These are phyloP conservation scores for Aegilops bicornis DNA, from an alignment of 176 grass and related monocot species.

Conservation along the genomic window DNA sequence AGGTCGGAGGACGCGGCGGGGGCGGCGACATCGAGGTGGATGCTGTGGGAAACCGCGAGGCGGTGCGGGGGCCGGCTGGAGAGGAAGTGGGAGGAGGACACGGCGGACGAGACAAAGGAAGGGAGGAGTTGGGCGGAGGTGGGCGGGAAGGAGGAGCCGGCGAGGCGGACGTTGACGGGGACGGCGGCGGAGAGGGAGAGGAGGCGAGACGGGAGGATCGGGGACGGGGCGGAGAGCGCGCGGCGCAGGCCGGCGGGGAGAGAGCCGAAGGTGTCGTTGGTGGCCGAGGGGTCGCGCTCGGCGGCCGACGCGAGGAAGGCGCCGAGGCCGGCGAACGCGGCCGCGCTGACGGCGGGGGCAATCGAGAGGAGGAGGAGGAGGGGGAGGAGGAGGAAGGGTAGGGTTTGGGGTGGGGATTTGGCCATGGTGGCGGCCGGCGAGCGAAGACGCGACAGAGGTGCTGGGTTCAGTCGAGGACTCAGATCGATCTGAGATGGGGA, in stretches of 20 bases:
- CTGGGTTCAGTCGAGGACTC: neutral
- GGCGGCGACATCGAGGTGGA: conserved; percentile 40
- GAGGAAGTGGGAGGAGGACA: conserved; percentile 56
- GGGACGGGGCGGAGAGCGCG: conserved; percentile 14
- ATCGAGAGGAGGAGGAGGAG: conserved; percentile 2
- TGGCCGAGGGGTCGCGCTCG: conserved; percentile 43
- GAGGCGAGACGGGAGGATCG: conserved; percentile 34
- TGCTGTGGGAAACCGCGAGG: conserved; percentile 50
- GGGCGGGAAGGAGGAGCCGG: conserved; percentile 52
- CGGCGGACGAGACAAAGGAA: conserved; percentile 39
- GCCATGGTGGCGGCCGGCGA: conserved; percentile 3
- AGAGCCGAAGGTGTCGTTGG: conserved; percentile 54
- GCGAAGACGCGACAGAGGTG: neutral
- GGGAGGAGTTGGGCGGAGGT: conserved; percentile 31
- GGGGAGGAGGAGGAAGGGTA: conserved; percentile 1
- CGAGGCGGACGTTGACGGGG: conserved; percentile 60
- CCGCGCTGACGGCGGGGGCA: neutral
- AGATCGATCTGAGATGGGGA: conserved; percentile 42
- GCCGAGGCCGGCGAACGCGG: conserved; percentile 48
- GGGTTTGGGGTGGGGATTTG: neutral
- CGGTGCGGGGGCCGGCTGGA: conserved; percentile 46
- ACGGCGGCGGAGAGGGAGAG: conserved; percentile 52
- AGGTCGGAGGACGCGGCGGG: conserved; percentile 28
- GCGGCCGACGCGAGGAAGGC: conserved; percentile 49
- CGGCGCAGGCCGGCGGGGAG: conserved; percentile 45